phyloP scores from a whole-genome alignment of 2,329 filamentous ascomycete species.

The Phaeophleospora eucalypticola region DNA sequence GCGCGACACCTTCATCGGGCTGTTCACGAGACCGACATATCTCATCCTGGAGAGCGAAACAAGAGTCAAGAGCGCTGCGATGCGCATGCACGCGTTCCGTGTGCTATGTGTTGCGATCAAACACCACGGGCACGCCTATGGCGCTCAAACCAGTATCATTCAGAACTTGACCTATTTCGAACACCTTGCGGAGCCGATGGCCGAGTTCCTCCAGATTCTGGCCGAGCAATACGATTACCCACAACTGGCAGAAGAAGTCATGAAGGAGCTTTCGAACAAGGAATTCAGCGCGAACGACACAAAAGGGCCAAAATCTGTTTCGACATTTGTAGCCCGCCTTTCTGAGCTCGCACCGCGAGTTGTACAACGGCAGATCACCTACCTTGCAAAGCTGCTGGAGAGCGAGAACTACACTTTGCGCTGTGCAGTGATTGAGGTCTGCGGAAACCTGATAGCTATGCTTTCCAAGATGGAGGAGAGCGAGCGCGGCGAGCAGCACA shows the following conservation, averaged over 20 bases:
- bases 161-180: slow-evolving; percentile 98
- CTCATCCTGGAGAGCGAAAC: slow-evolving; percentile 91
- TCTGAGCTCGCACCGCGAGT: slow-evolving; percentile 87
- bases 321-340: slow-evolving; percentile 85
- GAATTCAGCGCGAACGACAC: slow-evolving; percentile 97
- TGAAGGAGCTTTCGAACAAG: slow-evolving; percentile 92
- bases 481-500: slow-evolving; percentile 86
- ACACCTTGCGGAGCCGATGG: slow-evolving; percentile 98
- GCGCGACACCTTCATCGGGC: slow-evolving; percentile 85
- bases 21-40: slow-evolving; percentile 90
- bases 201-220: slow-evolving; percentile 92
- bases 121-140: slow-evolving; percentile 94
- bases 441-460: slow-evolving; percentile 88
- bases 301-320: slow-evolving; percentile 92
- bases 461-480: slow-evolving; percentile 74
- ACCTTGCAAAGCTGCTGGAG: slow-evolving; percentile 89
- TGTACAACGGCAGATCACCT: slow-evolving; percentile 96
- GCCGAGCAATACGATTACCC: slow-evolving; percentile 97
- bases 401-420: slow-evolving; percentile 96
- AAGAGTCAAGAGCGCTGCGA: slow-evolving; percentile 79
- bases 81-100: slow-evolving; percentile 96
- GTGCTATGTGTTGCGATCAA: slow-evolving; percentile 95
- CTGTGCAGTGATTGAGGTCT: slow-evolving; percentile 92
- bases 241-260: slow-evolving; percentile 86
- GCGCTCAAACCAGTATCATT: slow-evolving; percentile 94